Evolutionary conservation across 257 asterid species (phyloP).

Genomic region (Penstemon barbatus): DNA sequence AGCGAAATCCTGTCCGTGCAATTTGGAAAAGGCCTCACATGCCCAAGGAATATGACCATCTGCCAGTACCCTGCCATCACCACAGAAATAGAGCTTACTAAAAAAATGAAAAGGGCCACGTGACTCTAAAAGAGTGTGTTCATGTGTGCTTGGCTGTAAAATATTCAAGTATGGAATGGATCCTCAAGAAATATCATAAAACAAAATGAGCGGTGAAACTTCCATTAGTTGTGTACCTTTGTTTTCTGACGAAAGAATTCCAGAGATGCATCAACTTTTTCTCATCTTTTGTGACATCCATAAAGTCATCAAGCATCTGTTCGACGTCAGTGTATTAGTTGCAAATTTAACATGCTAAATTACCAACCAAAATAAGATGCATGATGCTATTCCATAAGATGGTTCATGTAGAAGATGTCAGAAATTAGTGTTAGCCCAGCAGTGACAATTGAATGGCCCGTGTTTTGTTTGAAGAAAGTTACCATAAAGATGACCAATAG

Average conservation of each 20-base stretch:
- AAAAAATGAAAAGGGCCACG: not conserved
- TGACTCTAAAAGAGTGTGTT: not conserved
- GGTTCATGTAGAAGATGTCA: constrained; percentile 8
- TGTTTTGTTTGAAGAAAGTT: constrained; percentile 4
- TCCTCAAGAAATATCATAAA: constrained; percentile 16
- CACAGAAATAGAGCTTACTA: constrained; percentile 10
- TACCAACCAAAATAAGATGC: constrained; percentile 22
- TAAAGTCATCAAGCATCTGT: constrained; percentile 99
- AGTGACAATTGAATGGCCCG: constrained; percentile 19
- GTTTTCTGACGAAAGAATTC: constrained; percentile 97
- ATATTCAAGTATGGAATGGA: not conserved
- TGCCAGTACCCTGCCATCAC: constrained; percentile 78
- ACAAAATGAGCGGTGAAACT: constrained; percentile 6
- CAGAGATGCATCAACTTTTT: constrained; percentile 97
- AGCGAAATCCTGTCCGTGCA: constrained; percentile 63
- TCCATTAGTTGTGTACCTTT: constrained; percentile 53
- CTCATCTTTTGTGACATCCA: constrained; percentile 94
- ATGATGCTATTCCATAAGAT: constrained; percentile 19
- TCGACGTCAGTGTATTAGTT: constrained; percentile 27
- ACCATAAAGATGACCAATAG: not conserved
- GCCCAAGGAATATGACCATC: constrained; percentile 99
- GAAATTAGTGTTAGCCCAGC: constrained; percentile 11
- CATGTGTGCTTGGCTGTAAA: not conserved
- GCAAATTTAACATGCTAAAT: constrained; percentile 18
- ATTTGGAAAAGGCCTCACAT: constrained; percentile 87